Percentiles rank a stretch among this genome's conserved stretches.
phyloP scores from a whole-genome alignment of 805 yeast genomes.

The Metschnikowia picachoensis region DNA sequence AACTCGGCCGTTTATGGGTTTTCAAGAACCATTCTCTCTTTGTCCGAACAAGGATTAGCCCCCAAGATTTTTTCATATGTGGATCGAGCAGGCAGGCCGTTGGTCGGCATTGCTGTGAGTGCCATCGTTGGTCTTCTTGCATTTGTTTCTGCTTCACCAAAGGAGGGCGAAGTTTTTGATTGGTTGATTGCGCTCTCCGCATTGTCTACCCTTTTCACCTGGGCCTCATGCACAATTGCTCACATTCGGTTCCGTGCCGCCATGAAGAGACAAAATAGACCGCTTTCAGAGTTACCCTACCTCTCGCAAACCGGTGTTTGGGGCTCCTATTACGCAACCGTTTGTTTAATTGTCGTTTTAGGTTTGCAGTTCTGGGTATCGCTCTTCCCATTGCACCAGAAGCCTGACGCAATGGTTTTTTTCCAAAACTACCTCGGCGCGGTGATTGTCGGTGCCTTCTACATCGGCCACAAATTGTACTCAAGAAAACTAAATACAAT shows the following conservation, averaged over 20 bases:
- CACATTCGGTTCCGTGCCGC: constrained; percentile 41
- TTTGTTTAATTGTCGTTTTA: constrained; percentile 21
- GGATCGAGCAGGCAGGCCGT: constrained; percentile 39
- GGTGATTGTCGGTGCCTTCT: constrained; percentile 21
- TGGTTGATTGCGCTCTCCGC: constrained; percentile 44
- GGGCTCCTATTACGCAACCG: constrained; percentile 26
- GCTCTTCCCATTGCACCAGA: constrained; percentile 23
- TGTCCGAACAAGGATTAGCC: constrained; percentile 40
- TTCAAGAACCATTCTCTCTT: constrained; percentile 37
- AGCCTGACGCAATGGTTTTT: constrained; percentile 20
- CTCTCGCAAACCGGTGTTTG: constrained; percentile 44
- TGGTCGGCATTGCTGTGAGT: constrained; percentile 31
- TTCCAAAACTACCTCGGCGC: constrained; percentile 27
- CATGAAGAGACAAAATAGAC: constrained; percentile 38
- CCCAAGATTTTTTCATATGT: constrained; percentile 33
- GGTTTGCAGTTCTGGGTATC: constrained; percentile 28
- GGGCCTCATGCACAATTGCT: constrained; percentile 39
- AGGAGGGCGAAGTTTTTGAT: constrained; percentile 32
- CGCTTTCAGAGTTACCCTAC: constrained; percentile 50
- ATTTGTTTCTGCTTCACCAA: constrained; percentile 39
- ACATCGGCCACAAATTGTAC: constrained; percentile 23
- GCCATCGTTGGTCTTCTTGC: constrained; percentile 37
- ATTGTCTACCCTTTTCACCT: constrained; percentile 39
- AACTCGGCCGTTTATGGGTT: constrained; percentile 43
- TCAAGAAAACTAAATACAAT: constrained; percentile 19